phyloP scores from a whole-genome alignment of 768 basidiomycete genomes.

The Calocybe cyanea region DNA sequence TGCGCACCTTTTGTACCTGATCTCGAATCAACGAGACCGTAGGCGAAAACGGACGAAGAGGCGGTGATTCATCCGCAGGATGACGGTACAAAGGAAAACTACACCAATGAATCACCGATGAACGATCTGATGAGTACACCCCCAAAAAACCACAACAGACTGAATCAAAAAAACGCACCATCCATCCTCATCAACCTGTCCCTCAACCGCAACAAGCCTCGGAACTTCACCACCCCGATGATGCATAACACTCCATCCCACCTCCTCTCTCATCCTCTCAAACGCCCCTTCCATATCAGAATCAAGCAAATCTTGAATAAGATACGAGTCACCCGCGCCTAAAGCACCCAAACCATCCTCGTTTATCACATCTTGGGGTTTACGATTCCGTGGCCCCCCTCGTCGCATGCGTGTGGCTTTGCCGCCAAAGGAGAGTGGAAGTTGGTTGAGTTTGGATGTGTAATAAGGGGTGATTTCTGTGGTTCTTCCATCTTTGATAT shows the following conservation, averaged over 20 bases:
- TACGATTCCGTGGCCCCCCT: background rate
- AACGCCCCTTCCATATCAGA: slow-evolving; percentile 54
- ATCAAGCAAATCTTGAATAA: slow-evolving; percentile 56
- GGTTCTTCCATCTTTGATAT: too few relatives aligned
- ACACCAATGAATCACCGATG: too few relatives aligned
- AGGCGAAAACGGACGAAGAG: slow-evolving; percentile 60
- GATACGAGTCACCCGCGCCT: slow-evolving; percentile 66
- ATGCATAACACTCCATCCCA: slow-evolving; percentile 69
- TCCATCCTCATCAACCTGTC: slow-evolving; percentile 42
- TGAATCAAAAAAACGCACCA: too few relatives aligned
- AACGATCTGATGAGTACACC: too few relatives aligned
- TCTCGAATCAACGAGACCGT: slow-evolving; percentile 63
- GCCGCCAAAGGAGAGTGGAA: background rate
- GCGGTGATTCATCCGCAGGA: slow-evolving; percentile 76
- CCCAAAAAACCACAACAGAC: too few relatives aligned
- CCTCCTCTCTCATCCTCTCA: slow-evolving; percentile 51
- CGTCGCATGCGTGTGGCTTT: background rate
- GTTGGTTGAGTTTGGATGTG: too few relatives aligned
- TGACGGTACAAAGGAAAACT: slow-evolving; percentile 81
- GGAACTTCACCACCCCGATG: slow-evolving; percentile 81
- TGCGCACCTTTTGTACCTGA: slow-evolving; percentile 48
- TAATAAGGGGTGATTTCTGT: too few relatives aligned
- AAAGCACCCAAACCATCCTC: slow-evolving; percentile 24
- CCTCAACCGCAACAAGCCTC: slow-evolving; percentile 59
- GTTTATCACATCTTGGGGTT: slow-evolving; percentile 7